These are phyloP conservation scores for Senna tora DNA, from an alignment of 306 rosid genomes.

Conservation along the genomic window DNA sequence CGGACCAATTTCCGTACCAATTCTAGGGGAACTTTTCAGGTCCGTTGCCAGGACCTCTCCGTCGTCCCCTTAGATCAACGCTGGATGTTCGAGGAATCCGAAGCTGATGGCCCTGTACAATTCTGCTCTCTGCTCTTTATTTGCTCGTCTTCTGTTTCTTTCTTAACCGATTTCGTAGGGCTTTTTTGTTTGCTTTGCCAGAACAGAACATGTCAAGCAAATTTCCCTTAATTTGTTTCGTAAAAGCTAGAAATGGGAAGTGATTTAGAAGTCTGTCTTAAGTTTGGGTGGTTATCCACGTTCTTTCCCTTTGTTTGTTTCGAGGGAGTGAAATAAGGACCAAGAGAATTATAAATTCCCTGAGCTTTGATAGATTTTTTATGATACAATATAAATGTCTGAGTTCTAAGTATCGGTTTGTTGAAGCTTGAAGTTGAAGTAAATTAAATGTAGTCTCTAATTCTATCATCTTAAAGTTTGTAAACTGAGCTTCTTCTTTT, in stretches of 20 bases:
- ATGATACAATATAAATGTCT: not conserved
- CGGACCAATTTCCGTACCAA: slow-evolving; percentile 37
- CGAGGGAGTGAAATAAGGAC: not conserved
- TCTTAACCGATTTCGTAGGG: not conserved
- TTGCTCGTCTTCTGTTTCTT: not conserved
- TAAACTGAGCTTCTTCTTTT: not conserved
- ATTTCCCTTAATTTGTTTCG: not conserved
- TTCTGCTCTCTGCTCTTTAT: not conserved
- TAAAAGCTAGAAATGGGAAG: not conserved
- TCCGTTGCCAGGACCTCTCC: slow-evolving; percentile 54
- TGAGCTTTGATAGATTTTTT: not conserved
- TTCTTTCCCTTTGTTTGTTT: not conserved
- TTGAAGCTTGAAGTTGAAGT: slow-evolving; percentile 28
- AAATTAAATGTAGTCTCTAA: not conserved
- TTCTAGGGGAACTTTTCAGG: slow-evolving; percentile 35
- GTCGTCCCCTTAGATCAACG: slow-evolving; percentile 60
- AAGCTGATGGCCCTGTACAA: slow-evolving; percentile 74
- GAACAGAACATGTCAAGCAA: slow-evolving; percentile 13
- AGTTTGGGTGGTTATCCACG: not conserved
- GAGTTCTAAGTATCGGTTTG: not conserved
- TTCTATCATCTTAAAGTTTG: not conserved
- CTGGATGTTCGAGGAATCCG: slow-evolving; percentile 78
- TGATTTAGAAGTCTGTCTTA: not conserved
- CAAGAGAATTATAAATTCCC: not conserved
- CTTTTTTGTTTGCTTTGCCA: slow-evolving; percentile 32